Evolutionary conservation across 148 eudicot species (phyloP).

Genomic region (Bassia scoparia): DNA sequence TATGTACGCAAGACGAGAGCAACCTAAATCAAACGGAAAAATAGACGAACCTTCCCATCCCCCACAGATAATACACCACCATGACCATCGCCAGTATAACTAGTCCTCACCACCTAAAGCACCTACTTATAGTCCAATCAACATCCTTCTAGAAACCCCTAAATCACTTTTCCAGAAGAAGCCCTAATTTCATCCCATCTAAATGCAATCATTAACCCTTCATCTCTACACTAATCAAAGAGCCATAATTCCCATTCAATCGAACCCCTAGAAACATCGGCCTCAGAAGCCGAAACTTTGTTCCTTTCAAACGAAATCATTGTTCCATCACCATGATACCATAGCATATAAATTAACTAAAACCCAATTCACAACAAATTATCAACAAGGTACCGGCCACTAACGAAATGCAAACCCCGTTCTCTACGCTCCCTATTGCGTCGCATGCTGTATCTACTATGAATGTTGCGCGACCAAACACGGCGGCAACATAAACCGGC

Average conservation of each 20-base stretch:
- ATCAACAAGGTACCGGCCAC: too few species aligned
- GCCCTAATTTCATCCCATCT: constrained; percentile 23
- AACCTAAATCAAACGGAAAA: neutral
- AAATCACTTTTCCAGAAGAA: constrained; percentile 22
- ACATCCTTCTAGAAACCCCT: neutral
- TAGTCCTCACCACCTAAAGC: too few species aligned
- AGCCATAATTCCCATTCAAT: constrained; percentile 17
- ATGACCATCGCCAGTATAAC: too few species aligned
- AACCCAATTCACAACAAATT: constrained; percentile 7
- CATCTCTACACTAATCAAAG: constrained; percentile 5
- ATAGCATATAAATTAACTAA: constrained; percentile 11
- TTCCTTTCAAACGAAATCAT: constrained; percentile 29
- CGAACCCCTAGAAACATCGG: constrained; percentile 28
- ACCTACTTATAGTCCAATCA: too few species aligned
- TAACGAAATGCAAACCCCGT: too few species aligned
- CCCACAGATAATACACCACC: too few species aligned
- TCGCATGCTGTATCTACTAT: too few species aligned
- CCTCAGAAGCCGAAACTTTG: neutral
- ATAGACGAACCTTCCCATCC: too few species aligned
- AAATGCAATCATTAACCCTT: constrained; percentile 14
- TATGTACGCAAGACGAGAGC: neutral
- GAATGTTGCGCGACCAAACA: too few species aligned
- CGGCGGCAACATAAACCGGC: too few species aligned
- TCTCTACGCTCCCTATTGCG: too few species aligned
- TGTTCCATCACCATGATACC: constrained; percentile 24